Base-by-base conservation (phyloP, 2,329 filamentous ascomycete genomes). In the Aspergillus pseudonomiae region DNA sequence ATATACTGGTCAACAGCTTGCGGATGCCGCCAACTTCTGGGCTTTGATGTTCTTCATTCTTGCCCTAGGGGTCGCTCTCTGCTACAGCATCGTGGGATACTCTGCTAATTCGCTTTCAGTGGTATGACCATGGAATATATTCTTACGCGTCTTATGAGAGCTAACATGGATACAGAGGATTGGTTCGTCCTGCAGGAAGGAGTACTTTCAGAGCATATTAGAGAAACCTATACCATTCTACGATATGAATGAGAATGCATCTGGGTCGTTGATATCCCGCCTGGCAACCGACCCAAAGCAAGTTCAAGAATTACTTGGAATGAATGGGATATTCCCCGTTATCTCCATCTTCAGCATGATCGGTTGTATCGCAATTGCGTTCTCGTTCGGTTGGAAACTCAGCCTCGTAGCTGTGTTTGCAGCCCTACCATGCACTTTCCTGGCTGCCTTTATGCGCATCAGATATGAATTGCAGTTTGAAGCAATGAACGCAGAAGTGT, bases 331-430 rank as follows among this genome's bases (percentile, higher is more conserved):
- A 9, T 75, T 83, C 55, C 81, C 87, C 2, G 82, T 91, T 67
- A 85, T 89, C 24, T 87, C 89, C 10, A 72, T 90, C 26, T 89
- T 92, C 72, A 89, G 86, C 56, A 77, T 94, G 3, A 70, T 87
- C 10, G 91, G 90, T 0, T 87, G 86, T 9, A 77, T 92, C 16
- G 80, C 84, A 50, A 89, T 94, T 58, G 84, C 89, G 1, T 93
- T 92, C 70, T 81, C 84, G 4, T 92, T 90, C 73, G 89, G 89
- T 1, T 94, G 91, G 91, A 94, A 93, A 74, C 81, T 94, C 10
- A 87, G 89, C 0, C 78, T 93, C 0, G 88, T 94, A 0, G 84
- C 86, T 0, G 79, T 88, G 10, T 90, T 87, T 68, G 86, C 90
- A 1, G 79, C 81, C 0, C 73, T 86, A 60, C 85, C 85, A 1